phyloP scores from a whole-genome alignment of 176 grass and related monocot species.

The Oryza coarctata region DNA sequence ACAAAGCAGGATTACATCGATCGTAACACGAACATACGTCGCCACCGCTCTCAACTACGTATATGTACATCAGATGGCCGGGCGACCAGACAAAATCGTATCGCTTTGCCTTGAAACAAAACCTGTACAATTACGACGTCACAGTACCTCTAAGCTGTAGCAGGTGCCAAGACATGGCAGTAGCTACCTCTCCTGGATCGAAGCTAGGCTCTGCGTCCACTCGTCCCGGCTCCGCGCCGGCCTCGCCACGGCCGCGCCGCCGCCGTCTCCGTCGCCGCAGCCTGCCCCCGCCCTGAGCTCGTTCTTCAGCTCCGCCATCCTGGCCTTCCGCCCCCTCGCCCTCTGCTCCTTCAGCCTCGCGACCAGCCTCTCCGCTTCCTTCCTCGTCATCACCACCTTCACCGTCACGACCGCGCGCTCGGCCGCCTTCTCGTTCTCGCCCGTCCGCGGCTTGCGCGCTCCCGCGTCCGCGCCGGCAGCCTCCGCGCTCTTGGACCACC shows the following conservation, averaged over 20 bases:
- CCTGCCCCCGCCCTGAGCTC: background rate
- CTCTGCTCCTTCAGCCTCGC: conserved; percentile 29
- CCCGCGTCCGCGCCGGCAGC: background rate
- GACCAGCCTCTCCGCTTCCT: conserved; percentile 50
- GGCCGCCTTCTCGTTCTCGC: background rate
- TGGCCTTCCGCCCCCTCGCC: conserved; percentile 19
- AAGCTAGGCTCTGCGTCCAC: conserved; percentile 21
- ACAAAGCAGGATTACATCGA: background rate
- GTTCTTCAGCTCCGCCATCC: conserved; percentile 30
- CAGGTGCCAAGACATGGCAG: background rate
- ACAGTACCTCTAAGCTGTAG: background rate
- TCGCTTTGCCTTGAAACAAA: background rate
- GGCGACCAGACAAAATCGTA: conserved; percentile 9
- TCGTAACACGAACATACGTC: background rate
- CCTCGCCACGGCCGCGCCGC: background rate
- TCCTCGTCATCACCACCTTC: conserved; percentile 57
- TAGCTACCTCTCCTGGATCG: conserved; percentile 40
- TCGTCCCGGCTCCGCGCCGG: conserved; percentile 4
- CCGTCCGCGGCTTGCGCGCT: background rate
- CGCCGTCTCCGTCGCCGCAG: background rate
- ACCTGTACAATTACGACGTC: background rate
- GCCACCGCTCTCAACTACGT: conserved; percentile 24
- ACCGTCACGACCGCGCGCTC: background rate
- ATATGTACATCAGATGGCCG: background rate
- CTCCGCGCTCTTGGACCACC: background rate